Evolutionary conservation across 768 basidiomycete genomes (phyloP), one percentile per base, ranked within the genome.

Genomic region (Hemileccinum rubropunctum): DNA sequence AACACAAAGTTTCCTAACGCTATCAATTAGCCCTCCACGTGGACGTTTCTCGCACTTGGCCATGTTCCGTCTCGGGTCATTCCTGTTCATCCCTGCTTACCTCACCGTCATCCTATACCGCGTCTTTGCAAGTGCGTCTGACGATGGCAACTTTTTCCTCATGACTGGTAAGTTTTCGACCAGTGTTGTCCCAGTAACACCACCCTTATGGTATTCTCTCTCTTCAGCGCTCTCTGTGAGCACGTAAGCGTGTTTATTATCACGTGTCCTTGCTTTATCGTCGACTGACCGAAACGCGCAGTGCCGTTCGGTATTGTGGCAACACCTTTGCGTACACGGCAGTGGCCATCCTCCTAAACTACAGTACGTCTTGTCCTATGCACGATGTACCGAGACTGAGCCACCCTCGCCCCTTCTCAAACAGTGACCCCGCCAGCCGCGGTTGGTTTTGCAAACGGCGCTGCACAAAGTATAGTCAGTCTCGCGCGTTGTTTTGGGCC

Each of bases 391-490:
- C 49, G 26, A n/a, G 14, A 43, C 20, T 38, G 4, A 26, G 9
- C 11, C 28, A 30, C 23, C 23, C 23, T 23, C 6, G 3, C 23
- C 23, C 6, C 23, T 23, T 37, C 23, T 28, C 14, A 35, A 57
- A 49, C 51, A 93, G 91, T 95, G 88, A 91, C 94, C 0, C 94
- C 95, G 2, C 92, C 94, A 1, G 77, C 79, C 34, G 83, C 91
- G 8, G 83, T 98, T 35, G 91, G 93, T 7, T 82, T 91, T 51
- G 91, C 95, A 10, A 99, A 98, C 63, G 97, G 95, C 15, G 83
- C 95, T 18, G 97, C 94, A 0, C 97, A 99, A 69, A 94, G 91
- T 61, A 88, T 92, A 28, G 95, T 95, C 54, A 94, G 91, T 56
- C 82, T 95, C 21, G 91, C 95, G 4, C 81, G 97, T 35, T 97